Evolutionary conservation across 805 yeast genomes (phyloP).

Genomic region (Torulaspora gathmanii): DNA sequence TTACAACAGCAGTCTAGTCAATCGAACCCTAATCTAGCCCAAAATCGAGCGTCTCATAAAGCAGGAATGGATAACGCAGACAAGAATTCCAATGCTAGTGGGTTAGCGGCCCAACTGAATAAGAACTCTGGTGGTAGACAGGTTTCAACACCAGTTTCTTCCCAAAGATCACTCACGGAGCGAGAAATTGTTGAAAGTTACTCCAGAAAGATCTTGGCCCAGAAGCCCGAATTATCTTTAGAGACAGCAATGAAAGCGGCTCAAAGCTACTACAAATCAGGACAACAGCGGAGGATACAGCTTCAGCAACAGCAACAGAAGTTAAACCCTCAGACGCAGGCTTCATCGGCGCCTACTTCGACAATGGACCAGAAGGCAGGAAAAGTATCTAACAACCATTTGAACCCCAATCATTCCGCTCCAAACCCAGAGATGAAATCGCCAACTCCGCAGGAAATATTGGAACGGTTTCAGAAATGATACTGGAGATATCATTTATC

Average conservation of each 20-base stretch:
- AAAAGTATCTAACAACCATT: constrained; percentile 1
- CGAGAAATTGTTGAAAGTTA: constrained; percentile 32
- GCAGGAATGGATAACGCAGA: constrained; percentile 13
- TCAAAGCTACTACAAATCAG: constrained; percentile 27
- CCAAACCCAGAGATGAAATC: constrained; percentile 22
- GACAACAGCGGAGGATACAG: constrained; percentile 19
- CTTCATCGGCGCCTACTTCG: constrained; percentile 1
- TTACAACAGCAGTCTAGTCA: constrained; percentile 28
- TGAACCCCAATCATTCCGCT: constrained; percentile 4
- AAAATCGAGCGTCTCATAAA: constrained; percentile 9
- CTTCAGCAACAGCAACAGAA: constrained; percentile 24
- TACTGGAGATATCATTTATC: neutral
- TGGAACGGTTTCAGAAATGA: constrained; percentile 35
- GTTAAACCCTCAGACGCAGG: constrained; percentile 29
- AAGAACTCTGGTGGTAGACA: constrained; percentile 13
- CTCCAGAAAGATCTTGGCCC: constrained; percentile 29
- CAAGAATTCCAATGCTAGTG: constrained; percentile 13
- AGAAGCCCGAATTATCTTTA: constrained; percentile 32
- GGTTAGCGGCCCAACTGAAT: constrained; percentile 3
- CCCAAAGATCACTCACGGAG: constrained; percentile 24
- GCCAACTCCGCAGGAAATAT: constrained; percentile 35
- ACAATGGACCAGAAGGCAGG: constrained; percentile 6
- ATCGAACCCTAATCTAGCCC: constrained; percentile 3
- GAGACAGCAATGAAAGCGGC: constrained; percentile 36
- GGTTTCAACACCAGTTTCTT: constrained; percentile 14